These are phyloP conservation scores for Lathyrus tuberosus DNA, from an alignment of 306 rosid genomes.

Conservation along the genomic window DNA sequence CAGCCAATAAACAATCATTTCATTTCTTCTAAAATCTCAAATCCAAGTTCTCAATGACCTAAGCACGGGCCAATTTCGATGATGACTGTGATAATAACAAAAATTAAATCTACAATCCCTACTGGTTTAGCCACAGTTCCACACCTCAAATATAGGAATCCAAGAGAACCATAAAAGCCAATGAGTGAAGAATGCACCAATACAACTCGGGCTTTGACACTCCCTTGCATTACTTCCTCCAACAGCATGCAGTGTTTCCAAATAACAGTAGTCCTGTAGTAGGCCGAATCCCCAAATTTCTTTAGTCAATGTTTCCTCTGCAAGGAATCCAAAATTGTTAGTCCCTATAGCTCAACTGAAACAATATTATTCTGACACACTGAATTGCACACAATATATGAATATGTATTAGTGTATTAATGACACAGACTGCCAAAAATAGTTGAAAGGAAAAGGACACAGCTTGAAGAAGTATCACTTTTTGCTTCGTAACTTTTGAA, in stretches of 20 bases:
- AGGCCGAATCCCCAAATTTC: background rate
- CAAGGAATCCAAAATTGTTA: conserved; percentile 42
- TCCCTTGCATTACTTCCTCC: conserved; percentile 25
- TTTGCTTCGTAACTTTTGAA: background rate
- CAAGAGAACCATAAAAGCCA: background rate
- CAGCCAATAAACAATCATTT: conserved; percentile 1
- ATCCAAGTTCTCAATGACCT: background rate
- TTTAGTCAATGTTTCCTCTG: conserved; percentile 61
- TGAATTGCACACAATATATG: conserved; percentile 15
- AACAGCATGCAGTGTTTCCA: conserved; percentile 8
- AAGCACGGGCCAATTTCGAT: background rate
- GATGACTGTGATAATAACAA: background rate
- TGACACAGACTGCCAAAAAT: conserved; percentile 1
- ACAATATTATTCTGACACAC: conserved; percentile 10
- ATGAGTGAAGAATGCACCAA: background rate
- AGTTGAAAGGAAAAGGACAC: conserved; percentile 1
- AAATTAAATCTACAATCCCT: background rate
- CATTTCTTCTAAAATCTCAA: conserved; percentile 9
- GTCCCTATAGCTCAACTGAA: background rate
- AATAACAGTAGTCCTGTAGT: background rate
- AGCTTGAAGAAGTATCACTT: background rate
- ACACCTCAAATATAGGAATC: background rate
- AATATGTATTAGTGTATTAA: background rate
- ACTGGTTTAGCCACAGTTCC: conserved; percentile 10
- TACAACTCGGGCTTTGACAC: conserved; percentile 4